Percentiles rank a stretch among this genome's conserved stretches.
Conservation (phyloP, 2,329 filamentous ascomycete species). For the Cladophialophora carrionii region DNA sequence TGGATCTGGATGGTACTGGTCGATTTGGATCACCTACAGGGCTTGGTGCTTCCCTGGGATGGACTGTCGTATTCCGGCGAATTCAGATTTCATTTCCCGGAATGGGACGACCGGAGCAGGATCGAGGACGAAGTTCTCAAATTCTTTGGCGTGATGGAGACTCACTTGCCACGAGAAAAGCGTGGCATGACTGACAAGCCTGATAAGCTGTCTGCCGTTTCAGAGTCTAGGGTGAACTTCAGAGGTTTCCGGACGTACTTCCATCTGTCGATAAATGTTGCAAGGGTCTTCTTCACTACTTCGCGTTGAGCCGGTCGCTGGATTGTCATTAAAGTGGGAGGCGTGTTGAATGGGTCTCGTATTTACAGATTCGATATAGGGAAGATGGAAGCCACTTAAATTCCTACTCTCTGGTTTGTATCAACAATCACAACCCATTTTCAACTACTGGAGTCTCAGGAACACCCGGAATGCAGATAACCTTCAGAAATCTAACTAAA, state of each 20-base stretch:
- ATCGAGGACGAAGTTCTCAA: conserved; percentile 6
- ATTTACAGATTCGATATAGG: neutral
- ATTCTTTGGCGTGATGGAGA: conserved; percentile 5
- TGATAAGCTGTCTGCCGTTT: too few relatives aligned
- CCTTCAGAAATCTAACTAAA: neutral
- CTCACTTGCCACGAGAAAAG: conserved; percentile 1
- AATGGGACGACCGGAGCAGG: neutral
- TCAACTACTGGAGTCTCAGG: neutral
- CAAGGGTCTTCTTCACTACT: too few relatives aligned
- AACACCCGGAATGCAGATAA: neutral
- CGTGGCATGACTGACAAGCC: neutral
- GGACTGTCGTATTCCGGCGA: conserved; percentile 9
- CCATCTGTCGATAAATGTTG: too few relatives aligned
- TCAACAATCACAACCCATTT: neutral
- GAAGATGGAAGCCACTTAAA: neutral
- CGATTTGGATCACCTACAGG: neutral
- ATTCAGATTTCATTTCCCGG: conserved; percentile 13
- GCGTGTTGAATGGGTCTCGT: too few relatives aligned
- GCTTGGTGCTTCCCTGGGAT: neutral
- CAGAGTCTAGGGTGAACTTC: too few relatives aligned
- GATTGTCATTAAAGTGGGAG: neutral
- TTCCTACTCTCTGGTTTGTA: neutral
- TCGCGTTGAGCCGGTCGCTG: neutral
- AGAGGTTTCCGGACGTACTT: too few relatives aligned
- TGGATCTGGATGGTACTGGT: conserved; percentile 10